Evolutionary conservation across 1,284 basidiomycete species (phyloP), one percentile per base, ranked within the genome.

Genomic region (Ceratobasidium sp.): DNA sequence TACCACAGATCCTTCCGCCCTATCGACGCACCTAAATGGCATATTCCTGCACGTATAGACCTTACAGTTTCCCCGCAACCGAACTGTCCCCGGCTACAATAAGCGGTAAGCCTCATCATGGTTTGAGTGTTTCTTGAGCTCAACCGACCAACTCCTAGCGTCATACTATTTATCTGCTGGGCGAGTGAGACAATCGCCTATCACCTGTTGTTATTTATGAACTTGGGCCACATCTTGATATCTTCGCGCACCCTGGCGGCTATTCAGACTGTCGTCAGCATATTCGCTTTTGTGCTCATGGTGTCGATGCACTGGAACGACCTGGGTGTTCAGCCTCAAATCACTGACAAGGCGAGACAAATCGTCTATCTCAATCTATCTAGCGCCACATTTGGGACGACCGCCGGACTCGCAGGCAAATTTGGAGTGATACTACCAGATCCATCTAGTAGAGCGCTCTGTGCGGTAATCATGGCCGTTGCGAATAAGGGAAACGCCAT

Each of bases 401-500:
- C 44, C 18, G 63, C 40, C 20, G 63, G 63, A n/a, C 42, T 64
- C 20, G 63, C 63, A 13, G 39, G 40, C n/a, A 64, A 64, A n/a
- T 13, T 42, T 44, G n/a, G 63, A 2, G 23, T 64, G 9, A 64
- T 64, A 23, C 9, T 23, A 26, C 42, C 63, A 10, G 39, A 64
- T 26, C 63, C 63, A 33, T 42, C 63, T 44, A 64, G 10, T n/a
- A 64, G 63, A n/a, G n/a, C 63, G 9, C 40, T 46, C 20, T 64
- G 63, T 15, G 63, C 42, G 39, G 20, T 64, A n/a, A 7, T 64
- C 42, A 23, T 26, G n/a, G 20, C 63, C 20, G 63, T 44, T 42
- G 63, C 63, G 10, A 64, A 64, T 42, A 64, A 64, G 63, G 63
- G 40, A n/a, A 64, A 64, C 23, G 63, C 39, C 10, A 23, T 64